Conservation (phyloP, 305 asterid genomes). For the Fraxinus floribunda region DNA sequence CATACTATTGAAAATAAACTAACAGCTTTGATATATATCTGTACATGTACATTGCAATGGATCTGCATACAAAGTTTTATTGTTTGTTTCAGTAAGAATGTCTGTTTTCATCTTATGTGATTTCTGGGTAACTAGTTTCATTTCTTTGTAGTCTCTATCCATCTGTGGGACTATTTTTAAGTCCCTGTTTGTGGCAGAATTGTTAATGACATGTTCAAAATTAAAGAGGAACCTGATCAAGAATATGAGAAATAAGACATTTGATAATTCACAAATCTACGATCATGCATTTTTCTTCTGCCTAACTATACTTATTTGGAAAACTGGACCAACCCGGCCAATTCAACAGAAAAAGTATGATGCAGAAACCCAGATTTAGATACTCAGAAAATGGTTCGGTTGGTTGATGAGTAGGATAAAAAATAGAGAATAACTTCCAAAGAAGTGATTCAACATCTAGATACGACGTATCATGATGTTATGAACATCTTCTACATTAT, state of each 20-base stretch:
- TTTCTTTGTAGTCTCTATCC: neutral
- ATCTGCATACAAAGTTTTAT: slow-evolving; percentile 14
- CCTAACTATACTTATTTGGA: neutral
- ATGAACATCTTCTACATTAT: neutral
- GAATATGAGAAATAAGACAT: neutral
- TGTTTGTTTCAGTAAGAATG: neutral
- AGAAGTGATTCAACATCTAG: neutral
- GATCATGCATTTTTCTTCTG: neutral
- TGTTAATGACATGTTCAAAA: neutral
- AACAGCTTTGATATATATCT: slow-evolving; percentile 7
- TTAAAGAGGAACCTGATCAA: neutral
- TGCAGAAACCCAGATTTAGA: neutral
- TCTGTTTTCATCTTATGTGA: neutral
- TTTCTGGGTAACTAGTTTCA: neutral
- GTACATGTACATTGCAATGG: neutral
- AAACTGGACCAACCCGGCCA: neutral
- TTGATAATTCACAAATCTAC: neutral
- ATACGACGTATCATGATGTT: neutral
- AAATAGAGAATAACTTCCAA: neutral
- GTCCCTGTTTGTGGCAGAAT: neutral
- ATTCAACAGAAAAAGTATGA: neutral
- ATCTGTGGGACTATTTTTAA: neutral
- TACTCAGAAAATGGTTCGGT: neutral
- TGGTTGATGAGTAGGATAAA: neutral
- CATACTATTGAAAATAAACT: slow-evolving; percentile 5